Evolutionary conservation across 2,329 filamentous ascomycete genomes (phyloP).

Genomic region (Cytospora mali): DNA sequence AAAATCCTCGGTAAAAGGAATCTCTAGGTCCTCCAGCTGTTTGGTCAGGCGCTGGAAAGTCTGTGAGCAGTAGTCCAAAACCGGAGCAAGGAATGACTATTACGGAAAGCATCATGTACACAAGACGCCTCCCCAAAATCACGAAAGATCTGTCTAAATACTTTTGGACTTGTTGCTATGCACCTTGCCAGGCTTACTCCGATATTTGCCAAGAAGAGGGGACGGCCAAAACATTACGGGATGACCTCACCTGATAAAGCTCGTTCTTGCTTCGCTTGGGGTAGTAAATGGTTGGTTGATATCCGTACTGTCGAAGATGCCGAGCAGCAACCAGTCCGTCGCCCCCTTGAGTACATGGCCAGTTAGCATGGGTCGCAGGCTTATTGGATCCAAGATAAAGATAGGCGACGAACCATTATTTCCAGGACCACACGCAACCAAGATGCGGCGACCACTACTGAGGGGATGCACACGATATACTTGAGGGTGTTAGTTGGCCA

Average conservation of each 20-base stretch:
- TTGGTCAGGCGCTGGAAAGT: constrained; percentile 70
- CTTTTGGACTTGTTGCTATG: not conserved
- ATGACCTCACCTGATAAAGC: constrained; percentile 69
- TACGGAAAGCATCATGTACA: constrained; percentile 30
- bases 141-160: not conserved
- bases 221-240: constrained; percentile 26
- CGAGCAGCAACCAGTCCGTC: constrained; percentile 94
- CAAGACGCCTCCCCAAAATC: constrained; percentile 21
- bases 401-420: constrained; percentile 59
- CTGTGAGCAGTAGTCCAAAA: constrained; percentile 36
- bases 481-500: constrained; percentile 39
- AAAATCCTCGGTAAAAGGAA: constrained; percentile 87
- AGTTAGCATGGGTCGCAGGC: constrained; percentile 13
- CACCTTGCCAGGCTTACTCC: not conserved
- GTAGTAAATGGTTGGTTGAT: constrained; percentile 86
- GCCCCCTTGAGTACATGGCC: constrained; percentile 63
- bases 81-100: constrained; percentile 17
- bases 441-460: constrained; percentile 68
- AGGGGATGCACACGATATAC: constrained; percentile 85
- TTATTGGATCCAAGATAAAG: not conserved
- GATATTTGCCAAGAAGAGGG: not conserved
- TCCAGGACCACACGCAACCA: constrained; percentile 89
- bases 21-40: constrained; percentile 79
- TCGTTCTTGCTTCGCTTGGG: constrained; percentile 91
- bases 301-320: constrained; percentile 90